These are phyloP conservation scores for Blumeria graminis DNA, from an alignment of 2,329 filamentous ascomycete species.

Conservation along the genomic window DNA sequence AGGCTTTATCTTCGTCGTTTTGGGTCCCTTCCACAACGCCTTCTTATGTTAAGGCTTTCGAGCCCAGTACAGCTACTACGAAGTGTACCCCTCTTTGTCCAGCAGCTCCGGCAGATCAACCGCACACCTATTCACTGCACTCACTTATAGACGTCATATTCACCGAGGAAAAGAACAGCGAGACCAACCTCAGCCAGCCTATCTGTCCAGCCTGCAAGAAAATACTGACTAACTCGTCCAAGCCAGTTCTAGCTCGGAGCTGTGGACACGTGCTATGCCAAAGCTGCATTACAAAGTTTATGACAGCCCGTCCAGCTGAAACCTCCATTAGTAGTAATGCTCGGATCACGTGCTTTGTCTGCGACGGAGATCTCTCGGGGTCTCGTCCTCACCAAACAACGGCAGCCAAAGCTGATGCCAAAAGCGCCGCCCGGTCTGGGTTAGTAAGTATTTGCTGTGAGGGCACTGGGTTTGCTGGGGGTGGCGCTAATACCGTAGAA, in stretches of 20 bases:
- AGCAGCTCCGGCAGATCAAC: constrained; percentile 37
- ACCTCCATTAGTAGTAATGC: constrained; percentile 35
- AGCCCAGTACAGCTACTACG: constrained; percentile 29
- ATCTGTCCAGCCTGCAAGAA: constrained; percentile 77
- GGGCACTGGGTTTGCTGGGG: constrained; percentile 77
- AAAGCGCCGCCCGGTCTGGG: constrained; percentile 31
- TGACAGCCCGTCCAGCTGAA: constrained; percentile 27
- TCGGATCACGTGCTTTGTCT: constrained; percentile 56
- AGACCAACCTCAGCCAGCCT: constrained; percentile 21
- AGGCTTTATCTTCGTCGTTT: constrained; percentile 57
- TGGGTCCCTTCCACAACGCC: constrained; percentile 80
- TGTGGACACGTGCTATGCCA: constrained; percentile 86
- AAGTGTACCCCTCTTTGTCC: constrained; percentile 58
- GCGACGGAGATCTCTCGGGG: constrained; percentile 48
- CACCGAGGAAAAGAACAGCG: constrained; percentile 37
- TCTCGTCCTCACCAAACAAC: constrained; percentile 1
- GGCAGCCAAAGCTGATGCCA: constrained; percentile 22
- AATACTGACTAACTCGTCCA: constrained; percentile 54
- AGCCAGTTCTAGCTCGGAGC: constrained; percentile 59
- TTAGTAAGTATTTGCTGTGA: constrained; percentile 62
- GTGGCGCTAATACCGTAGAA: constrained; percentile 62
- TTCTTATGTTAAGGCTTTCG: constrained; percentile 14
- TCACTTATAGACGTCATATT: constrained; percentile 55
- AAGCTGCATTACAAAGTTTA: constrained; percentile 62
- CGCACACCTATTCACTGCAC: constrained; percentile 58